Base-by-base conservation (phyloP, 768 basidiomycete species). In the Strobilomyces confusus region DNA sequence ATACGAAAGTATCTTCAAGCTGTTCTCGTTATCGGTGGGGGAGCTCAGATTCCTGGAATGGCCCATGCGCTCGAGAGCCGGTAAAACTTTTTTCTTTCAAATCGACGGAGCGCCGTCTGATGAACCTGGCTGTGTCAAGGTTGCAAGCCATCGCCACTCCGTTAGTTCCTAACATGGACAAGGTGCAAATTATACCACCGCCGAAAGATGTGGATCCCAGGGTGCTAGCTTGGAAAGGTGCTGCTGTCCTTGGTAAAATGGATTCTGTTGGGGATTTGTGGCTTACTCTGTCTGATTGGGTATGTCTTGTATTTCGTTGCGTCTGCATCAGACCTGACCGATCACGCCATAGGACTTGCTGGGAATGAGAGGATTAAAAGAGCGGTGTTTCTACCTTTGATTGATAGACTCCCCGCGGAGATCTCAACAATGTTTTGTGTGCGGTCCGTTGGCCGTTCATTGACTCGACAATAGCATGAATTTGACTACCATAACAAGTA, bases 221-320 rank as follows among this genome's bases (percentile, higher is more conserved):
- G 23, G 84, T 92, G 34, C 79, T 98, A 30, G 85, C 84, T 15
- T 99, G 97, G 97, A 98, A 98, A 69, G 97, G 97, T 11, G 92
- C 87, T 7, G 82, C 87, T 9, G 92, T 95, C 13, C 81, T 98
- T 38, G 90, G 87, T 25, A 91, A 92, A 71, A 88, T 98, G 82
- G 97, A 99, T 48, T 83, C 85, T 3, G 83, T 89, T 42, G 79
- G 82, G 29, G 97, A 99, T 58, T 72, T 98, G 51, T 98, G 95
- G 95, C 76, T 98, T 25, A 82, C 90, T 7, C 72, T 76, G 52
- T 75, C 83, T 33, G 97, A 99, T 67, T 99, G 94, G 91, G 91
- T 92, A 69, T 45, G 79, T 71, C 19, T 36, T 48, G 15, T 52
- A 50, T 15, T 44, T 40, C 49, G 12, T 34, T 30, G 41, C 49